Conservation (phyloP, 805 yeast genomes). For the Maudiozyma bulderi region DNA sequence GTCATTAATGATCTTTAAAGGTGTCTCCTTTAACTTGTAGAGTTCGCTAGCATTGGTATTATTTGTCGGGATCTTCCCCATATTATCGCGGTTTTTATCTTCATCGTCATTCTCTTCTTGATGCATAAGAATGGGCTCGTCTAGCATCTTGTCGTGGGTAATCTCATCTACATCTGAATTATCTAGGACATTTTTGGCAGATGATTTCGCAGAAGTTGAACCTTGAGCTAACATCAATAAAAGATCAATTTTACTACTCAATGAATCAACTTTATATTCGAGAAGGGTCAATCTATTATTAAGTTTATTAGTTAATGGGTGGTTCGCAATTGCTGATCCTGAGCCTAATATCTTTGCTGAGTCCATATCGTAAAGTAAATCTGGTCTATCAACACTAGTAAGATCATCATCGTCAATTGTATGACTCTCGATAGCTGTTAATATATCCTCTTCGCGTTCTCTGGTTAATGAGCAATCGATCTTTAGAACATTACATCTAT, state of each 20-base stretch:
- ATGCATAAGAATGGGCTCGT: not conserved
- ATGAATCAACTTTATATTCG: constrained; percentile 17
- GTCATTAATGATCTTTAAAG: constrained; percentile 30
- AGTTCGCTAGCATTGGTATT: not conserved
- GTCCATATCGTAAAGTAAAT: not conserved
- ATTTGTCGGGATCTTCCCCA: no score
- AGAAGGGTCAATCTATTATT: constrained; percentile 17
- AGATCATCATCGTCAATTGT: constrained; percentile 3
- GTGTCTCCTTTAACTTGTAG: constrained; percentile 28
- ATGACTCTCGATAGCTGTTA: constrained; percentile 14
- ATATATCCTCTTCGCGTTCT: constrained; percentile 17
- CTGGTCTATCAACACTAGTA: not conserved
- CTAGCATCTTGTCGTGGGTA: not conserved
- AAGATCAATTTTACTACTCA: constrained; percentile 17
- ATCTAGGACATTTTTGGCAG: constrained; percentile 2
- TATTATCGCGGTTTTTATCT: not conserved
- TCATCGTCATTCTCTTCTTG: not conserved
- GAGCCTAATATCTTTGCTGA: not conserved
- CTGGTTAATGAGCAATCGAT: constrained; percentile 39
- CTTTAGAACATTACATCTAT: constrained; percentile 40
- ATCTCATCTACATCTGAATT: not conserved
- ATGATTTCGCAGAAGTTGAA: constrained; percentile 8
- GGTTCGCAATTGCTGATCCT: not conserved
- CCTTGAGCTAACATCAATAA: constrained; percentile 16
- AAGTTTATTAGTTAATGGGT: constrained; percentile 1